Percentiles rank a stretch among this genome's conserved stretches.
Evolutionary conservation across 164 flowering plant genomes (phyloP).

Genomic region (Dillenia suffruticosa): DNA sequence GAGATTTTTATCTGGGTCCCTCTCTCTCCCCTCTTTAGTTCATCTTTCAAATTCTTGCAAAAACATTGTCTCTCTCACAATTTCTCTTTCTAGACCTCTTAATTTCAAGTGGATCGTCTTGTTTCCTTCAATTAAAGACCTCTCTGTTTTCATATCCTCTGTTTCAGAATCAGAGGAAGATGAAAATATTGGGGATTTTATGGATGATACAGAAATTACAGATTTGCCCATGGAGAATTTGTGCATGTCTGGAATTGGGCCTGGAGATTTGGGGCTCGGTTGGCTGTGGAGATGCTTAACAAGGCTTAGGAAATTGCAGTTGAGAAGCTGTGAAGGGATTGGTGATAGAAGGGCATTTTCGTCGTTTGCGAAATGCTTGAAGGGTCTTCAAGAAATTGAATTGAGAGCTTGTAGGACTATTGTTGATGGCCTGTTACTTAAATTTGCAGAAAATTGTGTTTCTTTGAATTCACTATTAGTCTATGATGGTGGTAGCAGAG

Average conservation of each 20-base stretch:
- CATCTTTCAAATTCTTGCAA: conserved; percentile 38
- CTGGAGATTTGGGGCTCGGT: conserved; percentile 39
- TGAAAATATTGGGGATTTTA: no score
- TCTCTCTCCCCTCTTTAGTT: conserved; percentile 30
- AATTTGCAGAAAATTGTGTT: conserved; percentile 41
- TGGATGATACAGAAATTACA: not conserved
- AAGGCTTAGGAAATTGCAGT: conserved; percentile 35
- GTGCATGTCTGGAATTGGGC: conserved; percentile 41
- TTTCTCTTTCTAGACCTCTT: conserved; percentile 38
- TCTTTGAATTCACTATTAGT: conserved; percentile 51
- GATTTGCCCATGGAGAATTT: conserved; percentile 57
- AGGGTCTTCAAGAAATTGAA: conserved; percentile 53
- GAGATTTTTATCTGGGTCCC: conserved; percentile 40
- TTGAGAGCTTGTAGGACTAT: conserved; percentile 59
- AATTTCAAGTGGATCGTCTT: conserved; percentile 40
- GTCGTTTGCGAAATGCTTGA: conserved; percentile 26
- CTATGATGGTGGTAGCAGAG: conserved; percentile 71
- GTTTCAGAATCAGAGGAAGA: no score
- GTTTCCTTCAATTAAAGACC: conserved; percentile 40
- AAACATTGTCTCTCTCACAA: conserved; percentile 36
- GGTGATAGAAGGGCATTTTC: conserved; percentile 42
- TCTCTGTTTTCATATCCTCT: conserved; percentile 13
- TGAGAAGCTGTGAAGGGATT: conserved; percentile 54
- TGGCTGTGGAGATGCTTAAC: conserved; percentile 73
- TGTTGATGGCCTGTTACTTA: conserved; percentile 43